Conservation (phyloP, 805 yeast genomes). For the Millerozyma miso region DNA sequence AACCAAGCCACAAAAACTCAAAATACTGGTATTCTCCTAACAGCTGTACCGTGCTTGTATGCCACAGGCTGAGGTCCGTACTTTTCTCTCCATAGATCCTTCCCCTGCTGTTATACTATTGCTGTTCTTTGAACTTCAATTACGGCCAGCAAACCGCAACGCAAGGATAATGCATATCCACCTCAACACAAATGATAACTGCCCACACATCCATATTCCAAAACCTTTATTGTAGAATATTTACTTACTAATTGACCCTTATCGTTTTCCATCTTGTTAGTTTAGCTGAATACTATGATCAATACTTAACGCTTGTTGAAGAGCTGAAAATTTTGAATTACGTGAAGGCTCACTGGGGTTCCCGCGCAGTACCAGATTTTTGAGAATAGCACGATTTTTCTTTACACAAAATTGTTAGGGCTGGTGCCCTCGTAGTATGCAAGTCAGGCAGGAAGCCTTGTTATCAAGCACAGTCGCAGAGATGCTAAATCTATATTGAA, state of each 20-base stretch:
- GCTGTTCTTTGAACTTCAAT: too few relatives aligned
- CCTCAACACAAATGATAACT: neutral
- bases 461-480: too few relatives aligned
- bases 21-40: too few relatives aligned
- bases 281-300: neutral
- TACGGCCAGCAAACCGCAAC: too few relatives aligned
- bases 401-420: conserved; percentile 3
- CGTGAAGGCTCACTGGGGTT: neutral
- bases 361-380: neutral
- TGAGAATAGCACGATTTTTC: neutral
- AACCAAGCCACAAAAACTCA: too few relatives aligned
- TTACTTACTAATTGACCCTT: conserved; percentile 95
- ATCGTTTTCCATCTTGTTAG: conserved; percentile 96
- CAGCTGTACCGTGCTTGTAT: too few relatives aligned
- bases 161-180: neutral
- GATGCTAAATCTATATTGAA: too few relatives aligned
- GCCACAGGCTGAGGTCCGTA: too few relatives aligned
- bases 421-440: neutral
- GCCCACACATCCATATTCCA: neutral
- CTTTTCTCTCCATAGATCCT: too few relatives aligned
- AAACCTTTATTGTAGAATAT: conserved; percentile 18
- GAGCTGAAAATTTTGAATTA: neutral
- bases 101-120: too few relatives aligned
- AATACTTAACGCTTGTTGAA: neutral
- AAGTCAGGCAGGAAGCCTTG: too few relatives aligned